Conservation (phyloP, 1,284 basidiomycete species). For the Taiwanofungus camphoratus region DNA sequence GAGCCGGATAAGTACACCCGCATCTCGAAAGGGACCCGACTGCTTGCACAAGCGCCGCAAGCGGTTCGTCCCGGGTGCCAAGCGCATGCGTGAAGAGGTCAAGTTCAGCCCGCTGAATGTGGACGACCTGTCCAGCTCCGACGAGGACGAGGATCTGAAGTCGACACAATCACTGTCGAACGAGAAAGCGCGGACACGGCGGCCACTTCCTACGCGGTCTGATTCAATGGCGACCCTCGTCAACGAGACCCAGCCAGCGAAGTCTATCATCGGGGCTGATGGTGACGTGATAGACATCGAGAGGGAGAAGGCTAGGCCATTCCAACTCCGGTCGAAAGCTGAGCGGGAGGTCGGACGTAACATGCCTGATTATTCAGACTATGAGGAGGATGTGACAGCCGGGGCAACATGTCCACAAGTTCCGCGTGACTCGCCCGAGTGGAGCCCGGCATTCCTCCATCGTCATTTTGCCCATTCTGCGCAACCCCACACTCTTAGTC, state of each 20-base stretch:
- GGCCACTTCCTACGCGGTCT: conserved; percentile 7
- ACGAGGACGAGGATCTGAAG: conserved; percentile 16
- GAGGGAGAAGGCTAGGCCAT: background rate
- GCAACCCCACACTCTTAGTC: too few relatives aligned
- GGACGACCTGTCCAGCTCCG: conserved; percentile 32
- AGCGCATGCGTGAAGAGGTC: conserved; percentile 37
- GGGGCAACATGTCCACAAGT: conserved; percentile 6
- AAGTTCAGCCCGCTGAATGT: conserved; percentile 41
- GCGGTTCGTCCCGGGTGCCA: conserved; percentile 14
- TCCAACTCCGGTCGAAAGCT: conserved; percentile 1
- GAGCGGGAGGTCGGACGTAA: conserved; percentile 8
- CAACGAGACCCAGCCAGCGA: conserved; percentile 4
- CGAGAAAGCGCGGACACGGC: conserved; percentile 11
- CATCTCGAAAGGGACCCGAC: conserved; percentile 3
- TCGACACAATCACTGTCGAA: too few relatives aligned
- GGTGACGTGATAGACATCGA: background rate
- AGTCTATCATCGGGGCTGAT: conserved; percentile 1
- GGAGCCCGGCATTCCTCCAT: conserved; percentile 31
- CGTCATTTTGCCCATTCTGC: conserved; percentile 14
- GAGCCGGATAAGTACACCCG: background rate
- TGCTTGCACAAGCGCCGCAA: conserved; percentile 23
- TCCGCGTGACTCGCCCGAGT: conserved; percentile 19
- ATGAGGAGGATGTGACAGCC: conserved; percentile 28
- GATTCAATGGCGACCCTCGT: conserved; percentile 16
- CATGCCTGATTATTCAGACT: conserved; percentile 34